Base-by-base conservation (phyloP, 331 rosid species). In the Spiraea crenata region DNA sequence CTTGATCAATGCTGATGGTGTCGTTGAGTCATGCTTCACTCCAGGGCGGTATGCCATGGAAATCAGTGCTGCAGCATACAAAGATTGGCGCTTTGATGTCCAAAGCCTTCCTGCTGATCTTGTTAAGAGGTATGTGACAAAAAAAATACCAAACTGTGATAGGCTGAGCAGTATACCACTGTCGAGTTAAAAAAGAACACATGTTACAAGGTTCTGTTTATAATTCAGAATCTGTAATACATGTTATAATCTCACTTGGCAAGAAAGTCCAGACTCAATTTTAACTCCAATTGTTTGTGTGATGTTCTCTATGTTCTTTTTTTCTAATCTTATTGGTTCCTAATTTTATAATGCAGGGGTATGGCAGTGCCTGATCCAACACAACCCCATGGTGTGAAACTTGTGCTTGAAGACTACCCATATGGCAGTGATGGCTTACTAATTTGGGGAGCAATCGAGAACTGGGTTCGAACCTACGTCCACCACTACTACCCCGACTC, bases 31-130 rank as follows among this genome's bases (percentile, higher is more conserved):
- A 52, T 89, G 92, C 85, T 93, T 93, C 86, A 87, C 99, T 50
- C 95, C 99, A 39, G 99, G 99, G 13, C 96, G 87, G 16, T 93
- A 87, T 4, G 52, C 79, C 60, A 87, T 93, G 99, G 96, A 93
- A 76, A 63, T 93, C 20, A 93, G 99, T 56, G 90, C 96, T 40
- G 80, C 91, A 7, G 96, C 91, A 17, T 93, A 93, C 85, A 87
- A 87, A 75, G 63, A 42, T 73, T 93, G 99, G 99, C 99, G 97
- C 58, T 89, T 93, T 49, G 99, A 93, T 80, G 55, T 34, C 78
- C 95, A 93, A 69, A 76, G 82, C 74, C 91, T 93, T 70, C 99
- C 99, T 7, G 95, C 86, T 0, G 96, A 93, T 82, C 96, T 93
- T 71, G 76, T 93, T 38, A 87, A 88, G 76, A 84, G 97, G 97